Evolutionary conservation across 2,329 filamentous ascomycete species (phyloP), one percentile per base, ranked within the genome.

Genomic region (Paraphoma chrysanthemicola): DNA sequence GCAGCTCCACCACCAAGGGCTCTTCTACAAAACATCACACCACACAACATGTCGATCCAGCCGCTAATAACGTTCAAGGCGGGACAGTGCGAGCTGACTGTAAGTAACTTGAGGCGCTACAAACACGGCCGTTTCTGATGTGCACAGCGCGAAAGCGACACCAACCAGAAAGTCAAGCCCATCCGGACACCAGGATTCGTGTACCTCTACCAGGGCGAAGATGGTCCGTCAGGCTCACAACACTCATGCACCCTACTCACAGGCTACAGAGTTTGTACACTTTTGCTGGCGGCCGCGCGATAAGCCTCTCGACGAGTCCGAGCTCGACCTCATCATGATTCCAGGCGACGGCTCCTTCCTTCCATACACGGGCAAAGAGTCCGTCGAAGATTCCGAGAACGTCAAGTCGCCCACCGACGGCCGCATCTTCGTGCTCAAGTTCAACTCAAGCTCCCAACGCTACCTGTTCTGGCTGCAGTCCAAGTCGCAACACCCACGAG

Each of bases 401-500:
- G 81, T 91, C 72, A 89, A 90, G 44, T 83, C 81, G 6, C 83
- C 85, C 16, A 88, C 85, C 14, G 93, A 96, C 74, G 96, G 93
- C 65, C 92, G 95, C 69, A 89, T 99, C 76, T 97, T 93, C 76
- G 89, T 91, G 55, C 88, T 99, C 72, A 97, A 96, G 78, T 99
- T 99, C 81, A 86, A 86, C 30, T 97, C 93, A 11, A 97, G 92
- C 61, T 95, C 93, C 56, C 89, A 96, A 78, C 88, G 93, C 71
- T 85, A 98, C 79, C 84, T 97, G 57, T 99, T 98, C 82, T 99
- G 94, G 93, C 83, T 99, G 72, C 95, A 99, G 80, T 95, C 92
- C 30, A 93, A 93, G 79, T 86, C 90, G 31, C 93, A 97, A 79
- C 87, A 87, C 73, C 85, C 81, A 63, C 85, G 80, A 74, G 89